Percentiles rank a stretch among this genome's conserved stretches.
These are phyloP conservation scores for Onygenales sp. DNA, from an alignment of 2,329 filamentous ascomycete species.

Conservation along the genomic window DNA sequence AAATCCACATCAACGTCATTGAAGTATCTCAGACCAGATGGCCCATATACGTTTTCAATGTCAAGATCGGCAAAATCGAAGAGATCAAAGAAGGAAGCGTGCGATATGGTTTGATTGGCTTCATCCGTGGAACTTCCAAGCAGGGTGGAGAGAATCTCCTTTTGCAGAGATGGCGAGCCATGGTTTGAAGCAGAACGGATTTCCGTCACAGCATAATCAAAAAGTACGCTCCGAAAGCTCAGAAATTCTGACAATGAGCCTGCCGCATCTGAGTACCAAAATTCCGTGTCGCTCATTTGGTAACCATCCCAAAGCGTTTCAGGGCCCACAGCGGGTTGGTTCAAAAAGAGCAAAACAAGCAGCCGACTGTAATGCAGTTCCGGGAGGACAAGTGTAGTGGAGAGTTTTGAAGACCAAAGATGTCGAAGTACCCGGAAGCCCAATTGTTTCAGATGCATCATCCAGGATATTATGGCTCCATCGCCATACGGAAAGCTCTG, in stretches of 20 bases:
- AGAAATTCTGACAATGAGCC: constrained; percentile 68
- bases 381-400: constrained; percentile 61
- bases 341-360: constrained; percentile 65
- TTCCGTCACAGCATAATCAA: constrained; percentile 80
- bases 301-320: constrained; percentile 66
- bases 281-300: constrained; percentile 51
- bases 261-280: constrained; percentile 60
- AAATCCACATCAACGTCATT: constrained; percentile 57
- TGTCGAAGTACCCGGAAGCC: constrained; percentile 65
- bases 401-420: constrained; percentile 75
- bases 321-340: constrained; percentile 60
- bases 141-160: constrained; percentile 57
- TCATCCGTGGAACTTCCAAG: constrained; percentile 61
- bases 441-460: constrained; percentile 59
- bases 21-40: constrained; percentile 52
- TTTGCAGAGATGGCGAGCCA: constrained; percentile 60
- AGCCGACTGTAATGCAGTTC: constrained; percentile 74
- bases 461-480: constrained; percentile 55
- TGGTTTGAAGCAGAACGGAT: constrained; percentile 66
- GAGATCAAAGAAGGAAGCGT: constrained; percentile 77
- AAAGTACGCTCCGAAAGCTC: constrained; percentile 61
- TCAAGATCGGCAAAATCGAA: constrained; percentile 78
- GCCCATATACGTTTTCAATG: constrained; percentile 36
- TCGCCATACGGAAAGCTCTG: constrained; percentile 58
- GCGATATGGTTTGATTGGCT: constrained; percentile 55